Base-by-base conservation (phyloP, 1,139 yeast species). In the Hansenula lynferdii region DNA sequence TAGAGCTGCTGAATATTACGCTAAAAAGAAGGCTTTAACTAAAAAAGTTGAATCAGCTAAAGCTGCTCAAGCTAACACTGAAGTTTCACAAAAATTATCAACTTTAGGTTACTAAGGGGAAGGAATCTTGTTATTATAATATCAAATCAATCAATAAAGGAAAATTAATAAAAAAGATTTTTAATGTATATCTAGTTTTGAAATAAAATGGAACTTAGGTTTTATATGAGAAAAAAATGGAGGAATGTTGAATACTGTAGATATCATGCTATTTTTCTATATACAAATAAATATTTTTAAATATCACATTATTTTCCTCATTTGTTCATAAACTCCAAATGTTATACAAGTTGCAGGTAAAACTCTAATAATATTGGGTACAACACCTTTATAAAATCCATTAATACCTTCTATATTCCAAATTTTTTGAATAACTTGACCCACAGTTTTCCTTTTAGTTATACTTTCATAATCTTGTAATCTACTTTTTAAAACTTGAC, bases 1-100 rank as follows among this genome's bases (percentile, higher is more conserved):
- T 72, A 89, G 85, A 81, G 82, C 96, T 64, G 95, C 96, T 69
- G 98, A 95, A 74, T 94, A 87, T 84, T 87, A 89, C 80, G 95
- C 96, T 64, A 89, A 87, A 85, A 94, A 90, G 96, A 79, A 76
- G 72, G 96, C 97, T 71, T 85, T 87, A 68, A 75, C 84, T 71
- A 85, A 86, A 84, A 92, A 89, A 85, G 73, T 83, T 58, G 75
- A 77, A 57, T 80, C 89, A 67, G 97, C 96, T 65, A 75, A 77
- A 69, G 81, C 86, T 66, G 78, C 60, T 32, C 58, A 63, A 53
- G 66, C 70, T 49, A 86, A 80, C 65, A 73, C 90, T 59, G 86
- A 82, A 58, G 89, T 74, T 66, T 80, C 89, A 59, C 70, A 81
- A 70, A 75, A 84, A 74, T 82, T 84, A 69, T 86, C 92, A 67